Conservation (phyloP, 225 moss, liverwort and hornwort genomes). For the Marchantia polymorpha region DNA sequence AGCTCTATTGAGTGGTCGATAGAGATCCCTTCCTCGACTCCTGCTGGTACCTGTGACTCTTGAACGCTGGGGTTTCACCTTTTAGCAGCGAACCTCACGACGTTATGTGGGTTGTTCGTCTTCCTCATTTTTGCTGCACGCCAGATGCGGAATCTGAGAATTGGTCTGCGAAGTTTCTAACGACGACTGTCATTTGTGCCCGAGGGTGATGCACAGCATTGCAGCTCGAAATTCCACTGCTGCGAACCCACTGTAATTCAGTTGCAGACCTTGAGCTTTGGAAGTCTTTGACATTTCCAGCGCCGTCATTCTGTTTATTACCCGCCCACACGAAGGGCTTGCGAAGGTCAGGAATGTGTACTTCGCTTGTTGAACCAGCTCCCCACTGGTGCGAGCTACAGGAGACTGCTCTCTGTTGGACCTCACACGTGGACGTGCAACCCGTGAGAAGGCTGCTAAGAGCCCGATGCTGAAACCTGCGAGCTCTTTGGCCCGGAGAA, state of each 20-base stretch:
- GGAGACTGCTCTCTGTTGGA: background rate
- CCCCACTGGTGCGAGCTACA: background rate
- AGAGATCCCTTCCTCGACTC: background rate
- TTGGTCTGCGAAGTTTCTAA: too few species aligned
- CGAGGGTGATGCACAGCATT: background rate
- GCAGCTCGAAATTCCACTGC: background rate
- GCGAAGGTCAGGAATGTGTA: background rate
- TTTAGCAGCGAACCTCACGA: background rate
- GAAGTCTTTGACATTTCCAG: background rate
- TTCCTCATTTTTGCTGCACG: too few species aligned
- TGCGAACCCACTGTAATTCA: background rate
- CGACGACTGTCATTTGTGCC: too few species aligned
- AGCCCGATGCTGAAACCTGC: background rate
- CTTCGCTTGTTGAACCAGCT: conserved; percentile 8
- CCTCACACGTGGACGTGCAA: background rate
- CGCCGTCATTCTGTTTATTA: conserved; percentile 7
- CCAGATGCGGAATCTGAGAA: too few species aligned
- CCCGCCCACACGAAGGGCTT: background rate
- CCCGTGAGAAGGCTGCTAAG: background rate
- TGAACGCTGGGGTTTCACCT: background rate
- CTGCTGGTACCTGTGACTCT: background rate
- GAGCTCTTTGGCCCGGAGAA: background rate
- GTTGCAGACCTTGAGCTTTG: background rate
- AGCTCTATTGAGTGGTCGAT: background rate
- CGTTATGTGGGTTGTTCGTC: background rate